These are phyloP conservation scores for Aspergillus aculeatinus DNA, from an alignment of 2,329 filamentous ascomycete species.

Conservation along the genomic window DNA sequence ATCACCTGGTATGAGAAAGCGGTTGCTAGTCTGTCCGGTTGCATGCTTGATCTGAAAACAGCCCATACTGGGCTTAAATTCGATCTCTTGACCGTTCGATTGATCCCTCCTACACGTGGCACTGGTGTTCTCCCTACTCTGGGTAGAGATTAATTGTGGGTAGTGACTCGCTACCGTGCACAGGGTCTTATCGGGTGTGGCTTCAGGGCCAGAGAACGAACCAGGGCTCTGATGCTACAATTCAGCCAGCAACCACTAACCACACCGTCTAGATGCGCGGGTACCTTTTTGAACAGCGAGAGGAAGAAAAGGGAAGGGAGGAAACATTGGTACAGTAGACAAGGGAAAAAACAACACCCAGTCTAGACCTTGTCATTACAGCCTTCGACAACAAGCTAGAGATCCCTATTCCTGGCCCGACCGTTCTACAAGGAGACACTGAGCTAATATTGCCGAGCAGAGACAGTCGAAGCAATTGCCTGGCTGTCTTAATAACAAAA, in stretches of 20 bases:
- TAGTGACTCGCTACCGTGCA: conserved; percentile 6
- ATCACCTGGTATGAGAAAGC: conserved; percentile 1
- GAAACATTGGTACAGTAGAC: too few species aligned
- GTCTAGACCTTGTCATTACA: too few species aligned
- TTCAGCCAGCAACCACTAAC: conserved; percentile 1
- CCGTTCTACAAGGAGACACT: too few species aligned
- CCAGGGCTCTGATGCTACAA: neutral
- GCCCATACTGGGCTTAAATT: neutral
- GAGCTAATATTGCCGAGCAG: too few species aligned
- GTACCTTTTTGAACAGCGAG: neutral
- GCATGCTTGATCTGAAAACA: neutral
- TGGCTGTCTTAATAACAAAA: too few species aligned
- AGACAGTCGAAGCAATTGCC: too few species aligned
- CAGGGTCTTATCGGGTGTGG: neutral
- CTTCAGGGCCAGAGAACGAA: neutral
- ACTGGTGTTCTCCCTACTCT: neutral
- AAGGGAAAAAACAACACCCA: too few species aligned
- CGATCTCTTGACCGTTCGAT: neutral
- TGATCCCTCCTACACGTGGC: neutral
- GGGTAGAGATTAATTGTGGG: neutral
- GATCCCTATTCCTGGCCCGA: too few species aligned
- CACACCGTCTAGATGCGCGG: neutral
- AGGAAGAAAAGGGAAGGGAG: neutral
- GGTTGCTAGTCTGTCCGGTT: neutral
- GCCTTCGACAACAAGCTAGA: too few species aligned